Conservation (phyloP, 805 yeast species). For the Candida boidinii region DNA sequence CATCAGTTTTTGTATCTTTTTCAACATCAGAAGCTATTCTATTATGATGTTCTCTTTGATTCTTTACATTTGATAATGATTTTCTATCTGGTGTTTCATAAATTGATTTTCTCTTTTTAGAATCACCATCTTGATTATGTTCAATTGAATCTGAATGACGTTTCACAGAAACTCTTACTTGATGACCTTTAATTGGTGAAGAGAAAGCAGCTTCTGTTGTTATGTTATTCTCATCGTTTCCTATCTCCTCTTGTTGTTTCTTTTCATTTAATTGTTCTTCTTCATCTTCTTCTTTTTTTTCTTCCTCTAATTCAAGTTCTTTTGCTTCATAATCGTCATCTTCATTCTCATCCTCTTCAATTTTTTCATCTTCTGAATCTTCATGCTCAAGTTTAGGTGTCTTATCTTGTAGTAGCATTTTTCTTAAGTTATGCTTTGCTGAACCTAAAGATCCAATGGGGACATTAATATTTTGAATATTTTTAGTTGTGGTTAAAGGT, state of each 20-base stretch:
- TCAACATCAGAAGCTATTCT: constrained; percentile 14
- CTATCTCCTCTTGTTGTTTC: neutral
- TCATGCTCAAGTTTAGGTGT: neutral
- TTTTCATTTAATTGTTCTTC: neutral
- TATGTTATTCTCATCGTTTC: neutral
- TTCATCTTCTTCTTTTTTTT: constrained; percentile 1
- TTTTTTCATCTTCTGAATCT: neutral
- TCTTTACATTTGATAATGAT: constrained; percentile 2
- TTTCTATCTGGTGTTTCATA: constrained; percentile 11
- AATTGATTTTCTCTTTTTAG: constrained; percentile 6
- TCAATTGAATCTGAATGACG: constrained; percentile 9
- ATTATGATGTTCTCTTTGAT: constrained; percentile 15
- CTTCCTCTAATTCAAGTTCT: constrained; percentile 1
- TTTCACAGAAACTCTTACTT: constrained; percentile 9
- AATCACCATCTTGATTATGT: neutral
- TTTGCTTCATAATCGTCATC: neutral
- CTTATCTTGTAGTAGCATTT: constrained; percentile 3
- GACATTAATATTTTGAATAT: constrained; percentile 7
- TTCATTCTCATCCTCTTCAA: neutral
- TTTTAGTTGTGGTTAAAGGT: constrained; percentile 19
- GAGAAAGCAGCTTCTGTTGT: constrained; percentile 4
- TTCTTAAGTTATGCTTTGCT: constrained; percentile 18
- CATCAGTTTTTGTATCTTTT: constrained; percentile 8
- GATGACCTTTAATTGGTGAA: constrained; percentile 16
- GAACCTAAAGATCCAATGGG: constrained; percentile 8